A percentile compares a stretch with the other conserved stretches of the same genome.
Evolutionary conservation across 768 basidiomycete species (phyloP).

Genomic region (Rhodotorula toruloides): DNA sequence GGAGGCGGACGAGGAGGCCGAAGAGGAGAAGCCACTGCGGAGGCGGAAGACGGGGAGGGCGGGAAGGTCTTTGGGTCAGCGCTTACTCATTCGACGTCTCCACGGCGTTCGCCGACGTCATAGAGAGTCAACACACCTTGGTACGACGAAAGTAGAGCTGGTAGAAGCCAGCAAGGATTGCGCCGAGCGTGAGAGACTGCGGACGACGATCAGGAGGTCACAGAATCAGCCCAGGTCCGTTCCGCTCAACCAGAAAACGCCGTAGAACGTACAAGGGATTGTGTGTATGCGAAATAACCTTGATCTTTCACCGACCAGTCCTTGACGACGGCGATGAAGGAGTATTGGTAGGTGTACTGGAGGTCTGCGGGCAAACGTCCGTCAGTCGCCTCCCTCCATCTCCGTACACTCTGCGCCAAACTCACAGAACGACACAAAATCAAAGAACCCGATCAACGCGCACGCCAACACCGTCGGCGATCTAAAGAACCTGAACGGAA

Average conservation of each 20-base stretch:
- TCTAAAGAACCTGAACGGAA: slow-evolving; percentile 58
- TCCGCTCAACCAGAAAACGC: slow-evolving; percentile 7
- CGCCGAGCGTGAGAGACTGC: slow-evolving; percentile 56
- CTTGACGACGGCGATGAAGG: slow-evolving; percentile 5
- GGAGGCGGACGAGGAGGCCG: slow-evolving; percentile 59
- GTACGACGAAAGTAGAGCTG: slow-evolving; percentile 57
- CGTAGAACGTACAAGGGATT: slow-evolving; percentile 56
- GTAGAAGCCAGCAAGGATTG: slow-evolving; percentile 57
- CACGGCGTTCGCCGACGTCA: neutral
- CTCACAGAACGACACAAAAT: slow-evolving; percentile 50
- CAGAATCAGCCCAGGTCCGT: slow-evolving; percentile 10
- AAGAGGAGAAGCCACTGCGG: slow-evolving; percentile 52
- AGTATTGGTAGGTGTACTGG: slow-evolving; percentile 1
- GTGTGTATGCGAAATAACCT: slow-evolving; percentile 60
- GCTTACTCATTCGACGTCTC: too few species aligned
- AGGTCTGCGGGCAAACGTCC: neutral
- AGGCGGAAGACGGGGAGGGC: too few species aligned
- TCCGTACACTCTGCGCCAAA: neutral
- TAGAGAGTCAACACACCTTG: slow-evolving; percentile 50
- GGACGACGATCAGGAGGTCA: neutral
- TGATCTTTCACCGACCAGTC: slow-evolving; percentile 45
- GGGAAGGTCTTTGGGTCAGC: too few species aligned
- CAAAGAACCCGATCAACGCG: slow-evolving; percentile 56
- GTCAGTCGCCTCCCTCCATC: neutral
- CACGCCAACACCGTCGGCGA: slow-evolving; percentile 61